These are phyloP conservation scores for Aureobasidium zeae DNA, from an alignment of 2,329 filamentous ascomycete species.

Conservation along the genomic window DNA sequence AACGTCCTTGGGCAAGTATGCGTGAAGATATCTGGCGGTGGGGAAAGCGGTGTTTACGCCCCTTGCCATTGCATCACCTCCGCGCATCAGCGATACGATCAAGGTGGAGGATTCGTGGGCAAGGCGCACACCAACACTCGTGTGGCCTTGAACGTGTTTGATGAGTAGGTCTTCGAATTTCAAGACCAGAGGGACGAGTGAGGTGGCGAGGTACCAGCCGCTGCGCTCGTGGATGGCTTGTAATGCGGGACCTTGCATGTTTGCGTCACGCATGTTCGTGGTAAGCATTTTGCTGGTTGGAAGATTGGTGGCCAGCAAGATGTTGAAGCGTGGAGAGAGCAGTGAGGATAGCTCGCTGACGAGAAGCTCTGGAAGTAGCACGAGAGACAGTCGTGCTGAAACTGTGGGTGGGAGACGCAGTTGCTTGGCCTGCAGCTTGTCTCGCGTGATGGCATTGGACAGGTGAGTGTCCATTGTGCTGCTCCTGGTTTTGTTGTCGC, in stretches of 20 bases:
- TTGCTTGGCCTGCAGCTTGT: slow-evolving; percentile 38
- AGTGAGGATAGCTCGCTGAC: slow-evolving; percentile 21
- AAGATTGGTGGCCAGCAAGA: no score
- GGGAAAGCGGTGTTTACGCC: slow-evolving; percentile 48
- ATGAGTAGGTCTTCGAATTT: slow-evolving; percentile 44
- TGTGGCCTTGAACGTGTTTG: slow-evolving; percentile 43
- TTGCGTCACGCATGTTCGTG: slow-evolving; percentile 46
- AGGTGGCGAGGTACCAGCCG: slow-evolving; percentile 46
- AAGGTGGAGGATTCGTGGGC: slow-evolving; percentile 39
- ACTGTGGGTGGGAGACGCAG: slow-evolving; percentile 35
- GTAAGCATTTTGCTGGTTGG: slow-evolving; percentile 8
- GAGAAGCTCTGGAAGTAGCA: slow-evolving; percentile 40
- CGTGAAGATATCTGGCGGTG: slow-evolving; percentile 44
- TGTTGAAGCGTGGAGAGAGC: no score
- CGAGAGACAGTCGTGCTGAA: slow-evolving; percentile 35
- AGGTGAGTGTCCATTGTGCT: slow-evolving; percentile 45
- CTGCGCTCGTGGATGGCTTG: slow-evolving; percentile 41
- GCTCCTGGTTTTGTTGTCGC: slow-evolving; percentile 39
- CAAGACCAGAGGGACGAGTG: slow-evolving; percentile 40
- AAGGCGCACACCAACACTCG: slow-evolving; percentile 40
- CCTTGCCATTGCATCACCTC: slow-evolving; percentile 52
- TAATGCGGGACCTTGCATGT: slow-evolving; percentile 37
- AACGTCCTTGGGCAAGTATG: slow-evolving; percentile 35
- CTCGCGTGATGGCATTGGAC: slow-evolving; percentile 32
- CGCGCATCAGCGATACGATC: slow-evolving; percentile 55